Base-by-base conservation (phyloP, 164 flowering plant genomes). In the Taxillus chinensis region DNA sequence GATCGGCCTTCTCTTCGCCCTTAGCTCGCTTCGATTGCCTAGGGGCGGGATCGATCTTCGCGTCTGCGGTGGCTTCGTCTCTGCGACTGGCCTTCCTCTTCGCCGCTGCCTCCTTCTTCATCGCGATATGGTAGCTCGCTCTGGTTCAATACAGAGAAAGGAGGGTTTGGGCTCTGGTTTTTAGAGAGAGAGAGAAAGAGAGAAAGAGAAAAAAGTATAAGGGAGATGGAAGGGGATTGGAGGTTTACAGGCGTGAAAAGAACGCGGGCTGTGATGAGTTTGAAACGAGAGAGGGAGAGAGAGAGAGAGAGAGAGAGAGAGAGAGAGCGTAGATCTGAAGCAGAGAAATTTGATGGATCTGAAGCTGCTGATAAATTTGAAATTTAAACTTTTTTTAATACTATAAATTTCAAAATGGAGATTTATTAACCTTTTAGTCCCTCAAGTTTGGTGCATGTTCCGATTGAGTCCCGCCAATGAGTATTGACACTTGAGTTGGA, bases 91-190 rank as follows among this genome's bases (percentile, higher is more conserved):
- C 72, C 69, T 81, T 79, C 49, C 82, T 64, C 80, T 81, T 83
- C 8, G 79, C 43, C 9, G 76, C 79, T 54, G 79, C 43, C 9
- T 76, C 79, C 54, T 72, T 79, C 78, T 63, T 76, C 81, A 69
- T 73, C 49, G 45, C 55, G 6, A 15, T 27, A 27, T 27, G 27
- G 27, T 27, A 27, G 27, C 27, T 27, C 27, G 27, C 27, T 27
- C 27, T 27, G 55, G 37, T 14, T 8, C 13, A 6, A 14, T 17
- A 52, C 37, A n/a, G 27, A 52, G 55, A n/a, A 52, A 52, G 5
- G 4, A 3, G 8, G 55, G 37, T n/a, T 52, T n/a, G n/a, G 17
- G 45, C 14, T 51, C 0, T 7, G 39, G 4, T 11, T 8, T 4
- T 48, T 11, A 6, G 46, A 43, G 46, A 43, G 46, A 43, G 46